Conservation (phyloP, 108 stramenopile genomes). For the Nitzschia palea region DNA sequence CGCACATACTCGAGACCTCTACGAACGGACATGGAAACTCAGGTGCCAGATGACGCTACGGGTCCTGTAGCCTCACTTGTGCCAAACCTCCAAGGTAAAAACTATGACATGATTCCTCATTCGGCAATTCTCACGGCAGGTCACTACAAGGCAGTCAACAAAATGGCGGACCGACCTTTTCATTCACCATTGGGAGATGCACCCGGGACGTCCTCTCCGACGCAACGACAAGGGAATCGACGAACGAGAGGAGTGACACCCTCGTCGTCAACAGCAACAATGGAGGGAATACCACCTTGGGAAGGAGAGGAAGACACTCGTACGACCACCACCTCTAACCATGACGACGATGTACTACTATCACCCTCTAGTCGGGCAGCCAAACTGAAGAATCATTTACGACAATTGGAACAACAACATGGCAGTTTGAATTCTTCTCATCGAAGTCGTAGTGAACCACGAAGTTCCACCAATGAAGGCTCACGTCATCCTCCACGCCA, state of each 20-base stretch:
- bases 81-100: background rate
- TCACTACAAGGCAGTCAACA: slow-evolving; percentile 1
- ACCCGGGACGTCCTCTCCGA: no score
- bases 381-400: slow-evolving; percentile 1
- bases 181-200: slow-evolving; percentile 7
- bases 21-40: no score
- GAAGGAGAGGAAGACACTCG: no score
- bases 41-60: no score
- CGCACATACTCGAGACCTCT: no score
- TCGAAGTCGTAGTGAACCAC: background rate
- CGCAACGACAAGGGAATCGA: no score
- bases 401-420: slow-evolving; percentile 1
- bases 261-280: no score
- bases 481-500: background rate
- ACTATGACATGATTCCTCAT: background rate
- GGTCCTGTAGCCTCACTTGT: no score
- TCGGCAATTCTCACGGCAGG: background rate
- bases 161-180: slow-evolving; percentile 7
- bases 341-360: no score
- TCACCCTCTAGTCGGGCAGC: background rate
- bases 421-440: background rate
- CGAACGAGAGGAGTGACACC: background rate
- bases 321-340: no score
- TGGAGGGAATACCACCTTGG: no score
- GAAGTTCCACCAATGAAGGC: background rate